Percentiles rank a stretch among this genome's conserved stretches.
Conservation (phyloP, 208 protist species). For the Leptomonas pyrrhocoris region DNA sequence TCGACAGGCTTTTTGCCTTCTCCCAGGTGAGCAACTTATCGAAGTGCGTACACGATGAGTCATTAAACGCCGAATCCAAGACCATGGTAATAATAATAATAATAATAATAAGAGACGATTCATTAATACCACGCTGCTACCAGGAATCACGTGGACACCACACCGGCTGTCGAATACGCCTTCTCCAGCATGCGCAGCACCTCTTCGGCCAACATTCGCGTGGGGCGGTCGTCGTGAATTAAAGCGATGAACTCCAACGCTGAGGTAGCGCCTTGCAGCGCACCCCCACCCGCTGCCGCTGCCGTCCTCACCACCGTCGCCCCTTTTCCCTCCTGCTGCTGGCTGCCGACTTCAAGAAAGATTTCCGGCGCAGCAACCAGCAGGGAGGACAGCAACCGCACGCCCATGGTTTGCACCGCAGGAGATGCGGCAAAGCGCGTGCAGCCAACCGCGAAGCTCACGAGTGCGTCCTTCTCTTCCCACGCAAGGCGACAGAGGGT, state of each 20-base stretch:
- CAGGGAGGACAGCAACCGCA: constrained; percentile 71
- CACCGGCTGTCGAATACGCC: constrained; percentile 5
- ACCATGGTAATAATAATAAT: too few relatives aligned
- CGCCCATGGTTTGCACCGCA: constrained; percentile 61
- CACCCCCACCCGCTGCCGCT: not conserved
- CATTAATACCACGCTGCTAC: constrained; percentile 4
- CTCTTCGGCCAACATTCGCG: constrained; percentile 59
- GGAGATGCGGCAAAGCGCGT: constrained; percentile 49
- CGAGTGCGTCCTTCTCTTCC: constrained; percentile 50
- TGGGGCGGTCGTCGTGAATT: constrained; percentile 54
- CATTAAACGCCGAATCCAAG: too few relatives aligned
- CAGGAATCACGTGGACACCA: not conserved
- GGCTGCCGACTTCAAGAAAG: constrained; percentile 28
- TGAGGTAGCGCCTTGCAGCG: constrained; percentile 22
- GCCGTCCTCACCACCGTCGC: too few relatives aligned
- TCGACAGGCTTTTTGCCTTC: too few relatives aligned
- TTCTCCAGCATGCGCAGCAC: constrained; percentile 46
- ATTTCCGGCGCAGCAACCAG: constrained; percentile 67
- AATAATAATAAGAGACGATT: too few relatives aligned
- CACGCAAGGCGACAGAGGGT: constrained; percentile 24
- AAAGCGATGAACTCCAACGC: constrained; percentile 53
- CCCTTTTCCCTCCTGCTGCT: not conserved
- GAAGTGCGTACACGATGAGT: too few relatives aligned
- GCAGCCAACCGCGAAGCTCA: constrained; percentile 69
- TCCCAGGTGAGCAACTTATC: too few relatives aligned